Evolutionary conservation across 768 basidiomycete genomes (phyloP).

Genomic region (Suillus sp.): DNA sequence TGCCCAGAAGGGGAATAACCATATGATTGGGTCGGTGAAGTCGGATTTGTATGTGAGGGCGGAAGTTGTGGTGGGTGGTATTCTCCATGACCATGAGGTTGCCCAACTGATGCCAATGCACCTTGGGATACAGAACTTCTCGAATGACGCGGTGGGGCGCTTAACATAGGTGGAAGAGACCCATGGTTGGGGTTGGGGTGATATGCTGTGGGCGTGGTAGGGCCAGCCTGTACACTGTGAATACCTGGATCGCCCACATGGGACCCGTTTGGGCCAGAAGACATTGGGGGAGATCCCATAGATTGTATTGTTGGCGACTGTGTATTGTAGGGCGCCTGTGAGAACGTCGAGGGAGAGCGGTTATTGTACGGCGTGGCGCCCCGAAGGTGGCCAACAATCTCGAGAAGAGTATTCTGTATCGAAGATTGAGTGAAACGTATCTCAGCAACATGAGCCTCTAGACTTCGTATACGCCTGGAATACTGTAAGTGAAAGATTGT

Average conservation of each 20-base stretch:
- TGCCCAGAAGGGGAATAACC: slow-evolving; percentile 49
- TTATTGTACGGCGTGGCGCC: slow-evolving; percentile 45
- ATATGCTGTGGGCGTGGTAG: slow-evolving; percentile 35
- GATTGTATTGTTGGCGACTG: slow-evolving; percentile 71
- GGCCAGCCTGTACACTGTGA: slow-evolving; percentile 27
- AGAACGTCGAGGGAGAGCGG: slow-evolving; percentile 66
- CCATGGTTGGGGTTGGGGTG: slow-evolving; percentile 25
- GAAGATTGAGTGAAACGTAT: slow-evolving; percentile 71
- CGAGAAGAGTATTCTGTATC: slow-evolving; percentile 79
- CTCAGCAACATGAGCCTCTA: slow-evolving; percentile 85
- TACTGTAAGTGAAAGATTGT: slow-evolving; percentile 20
- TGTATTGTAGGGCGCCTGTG: slow-evolving; percentile 50
- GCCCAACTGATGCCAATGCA: slow-evolving; percentile 35
- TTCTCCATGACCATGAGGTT: slow-evolving; percentile 40
- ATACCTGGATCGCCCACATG: slow-evolving; percentile 26
- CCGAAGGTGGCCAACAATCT: slow-evolving; percentile 81
- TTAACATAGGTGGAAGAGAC: slow-evolving; percentile 34
- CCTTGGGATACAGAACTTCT: slow-evolving; percentile 39
- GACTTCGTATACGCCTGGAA: slow-evolving; percentile 82
- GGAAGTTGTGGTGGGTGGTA: slow-evolving; percentile 46
- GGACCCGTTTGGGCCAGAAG: slow-evolving; percentile 41
- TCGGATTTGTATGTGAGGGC: slow-evolving; percentile 45
- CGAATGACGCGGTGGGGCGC: slow-evolving; percentile 28
- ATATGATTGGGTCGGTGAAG: slow-evolving; percentile 30
- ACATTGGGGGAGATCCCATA: slow-evolving; percentile 48